A percentile compares a stretch with the other conserved stretches of the same genome.
These are phyloP conservation scores for Ceriops decandra DNA, from an alignment of 345 rosid species.

Conservation along the genomic window DNA sequence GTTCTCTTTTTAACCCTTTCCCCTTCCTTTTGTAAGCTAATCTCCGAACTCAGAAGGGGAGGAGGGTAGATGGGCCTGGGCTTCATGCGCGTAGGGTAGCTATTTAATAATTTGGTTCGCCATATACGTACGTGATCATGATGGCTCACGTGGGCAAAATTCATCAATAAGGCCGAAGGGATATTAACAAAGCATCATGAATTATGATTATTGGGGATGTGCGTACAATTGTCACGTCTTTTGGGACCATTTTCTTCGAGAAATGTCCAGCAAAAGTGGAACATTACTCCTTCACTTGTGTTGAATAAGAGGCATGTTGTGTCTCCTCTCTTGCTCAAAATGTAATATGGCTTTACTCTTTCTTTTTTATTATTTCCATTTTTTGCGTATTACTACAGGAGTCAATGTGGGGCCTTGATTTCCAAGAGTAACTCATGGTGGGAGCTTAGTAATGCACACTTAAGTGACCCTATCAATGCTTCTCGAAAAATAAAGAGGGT, in stretches of 20 bases:
- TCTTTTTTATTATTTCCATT: background rate
- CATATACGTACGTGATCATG: constrained; percentile 38
- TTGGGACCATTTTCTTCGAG: background rate
- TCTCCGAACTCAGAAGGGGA: no score
- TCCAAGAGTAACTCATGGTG: constrained; percentile 29
- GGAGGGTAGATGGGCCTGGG: constrained; percentile 22
- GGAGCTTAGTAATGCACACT: constrained; percentile 25
- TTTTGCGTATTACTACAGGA: background rate
- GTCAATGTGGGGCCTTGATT: background rate
- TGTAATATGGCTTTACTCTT: background rate
- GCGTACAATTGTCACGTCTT: background rate
- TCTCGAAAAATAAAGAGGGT: background rate
- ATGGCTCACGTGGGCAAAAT: constrained; percentile 60
- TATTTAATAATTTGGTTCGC: constrained; percentile 49
- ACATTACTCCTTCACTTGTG: background rate
- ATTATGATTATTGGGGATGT: no score
- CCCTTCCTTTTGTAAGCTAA: no score
- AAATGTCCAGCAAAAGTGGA: background rate
- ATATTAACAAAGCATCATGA: no score
- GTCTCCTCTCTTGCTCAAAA: background rate
- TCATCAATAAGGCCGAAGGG: constrained; percentile 5
- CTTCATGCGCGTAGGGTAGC: constrained; percentile 32
- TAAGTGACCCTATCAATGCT: background rate
- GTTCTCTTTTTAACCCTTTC: no score
- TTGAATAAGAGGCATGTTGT: background rate